Percentiles rank a stretch among this genome's conserved stretches.
These are phyloP conservation scores for Fonsecaea pedrosoi DNA, from an alignment of 2,329 filamentous ascomycete genomes.

Conservation along the genomic window DNA sequence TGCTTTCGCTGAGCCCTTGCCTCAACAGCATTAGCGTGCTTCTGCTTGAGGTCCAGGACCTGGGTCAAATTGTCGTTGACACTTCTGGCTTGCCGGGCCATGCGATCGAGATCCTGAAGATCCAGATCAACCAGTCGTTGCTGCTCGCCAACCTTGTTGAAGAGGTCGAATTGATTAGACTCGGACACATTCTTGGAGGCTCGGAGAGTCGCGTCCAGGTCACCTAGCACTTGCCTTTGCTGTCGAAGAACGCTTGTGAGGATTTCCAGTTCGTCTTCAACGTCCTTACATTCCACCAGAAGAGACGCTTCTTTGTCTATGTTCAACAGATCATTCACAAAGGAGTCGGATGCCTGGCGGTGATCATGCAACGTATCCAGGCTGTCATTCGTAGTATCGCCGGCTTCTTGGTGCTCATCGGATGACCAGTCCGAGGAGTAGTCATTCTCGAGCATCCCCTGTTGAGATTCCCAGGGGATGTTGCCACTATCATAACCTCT, in stretches of 20 bases:
- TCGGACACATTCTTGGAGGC: constrained; percentile 20
- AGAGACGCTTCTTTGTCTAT: constrained; percentile 64
- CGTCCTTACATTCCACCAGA: constrained; percentile 70
- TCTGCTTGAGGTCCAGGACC: constrained; percentile 71
- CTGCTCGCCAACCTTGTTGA: constrained; percentile 52
- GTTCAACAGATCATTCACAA: constrained; percentile 64
- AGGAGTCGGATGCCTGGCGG: constrained; percentile 47
- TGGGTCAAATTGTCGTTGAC: constrained; percentile 68
- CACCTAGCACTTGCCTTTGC: constrained; percentile 56
- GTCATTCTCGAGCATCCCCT: constrained; percentile 63
- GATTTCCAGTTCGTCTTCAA: constrained; percentile 71
- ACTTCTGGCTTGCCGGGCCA: constrained; percentile 67
- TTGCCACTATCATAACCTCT: constrained; percentile 39
- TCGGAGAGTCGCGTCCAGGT: constrained; percentile 55
- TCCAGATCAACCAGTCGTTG: constrained; percentile 64
- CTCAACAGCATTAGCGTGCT: constrained; percentile 71
- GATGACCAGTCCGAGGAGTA: constrained; percentile 14
- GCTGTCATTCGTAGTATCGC: background rate
- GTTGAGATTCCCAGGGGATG: constrained; percentile 60
- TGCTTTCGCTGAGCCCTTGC: constrained; percentile 59
- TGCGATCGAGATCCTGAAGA: constrained; percentile 66
- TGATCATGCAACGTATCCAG: constrained; percentile 20
- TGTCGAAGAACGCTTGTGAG: constrained; percentile 61
- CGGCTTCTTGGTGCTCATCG: constrained; percentile 42
- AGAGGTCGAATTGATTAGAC: constrained; percentile 19